These are phyloP conservation scores for Rhododendron williamsianum DNA, from an alignment of 148 eudicot species.

Conservation along the genomic window DNA sequence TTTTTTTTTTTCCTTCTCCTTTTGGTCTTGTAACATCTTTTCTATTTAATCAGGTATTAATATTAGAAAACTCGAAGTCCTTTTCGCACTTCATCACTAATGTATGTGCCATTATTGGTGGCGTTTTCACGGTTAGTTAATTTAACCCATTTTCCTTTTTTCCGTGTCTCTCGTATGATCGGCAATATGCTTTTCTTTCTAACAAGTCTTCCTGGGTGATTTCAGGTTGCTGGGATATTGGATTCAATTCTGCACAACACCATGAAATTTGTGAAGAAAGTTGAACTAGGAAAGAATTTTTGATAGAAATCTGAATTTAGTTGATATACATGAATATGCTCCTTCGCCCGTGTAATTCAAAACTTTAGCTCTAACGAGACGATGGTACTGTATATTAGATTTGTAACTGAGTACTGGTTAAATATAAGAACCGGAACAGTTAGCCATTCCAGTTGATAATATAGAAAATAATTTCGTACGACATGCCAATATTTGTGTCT, in stretches of 20 bases:
- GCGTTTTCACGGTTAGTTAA: conserved; percentile 86
- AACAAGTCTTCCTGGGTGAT: conserved; percentile 7
- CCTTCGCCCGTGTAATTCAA: neutral
- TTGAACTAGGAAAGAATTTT: conserved; percentile 77
- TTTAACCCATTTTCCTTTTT: neutral
- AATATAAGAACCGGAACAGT: neutral
- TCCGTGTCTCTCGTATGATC: neutral
- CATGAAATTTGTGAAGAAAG: conserved; percentile 66
- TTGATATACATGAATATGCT: neutral
- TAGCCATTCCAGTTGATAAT: neutral
- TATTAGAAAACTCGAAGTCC: conserved; percentile 62
- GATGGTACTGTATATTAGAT: neutral
- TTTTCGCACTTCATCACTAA: conserved; percentile 88
- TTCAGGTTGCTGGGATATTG: conserved; percentile 95
- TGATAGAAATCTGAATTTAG: conserved; percentile 30
- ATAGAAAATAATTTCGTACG: neutral
- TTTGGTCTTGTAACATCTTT: neutral
- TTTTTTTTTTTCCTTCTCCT: neutral
- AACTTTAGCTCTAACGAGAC: neutral
- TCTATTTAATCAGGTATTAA: conserved; percentile 46
- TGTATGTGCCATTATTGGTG: conserved; percentile 91
- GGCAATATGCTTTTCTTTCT: neutral
- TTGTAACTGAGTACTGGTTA: neutral
- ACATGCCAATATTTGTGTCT: neutral
- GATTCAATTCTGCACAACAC: conserved; percentile 85